Evolutionary conservation across 75 land plant genomes (phyloP), one percentile per base, ranked within the genome.

Genomic region (Gnetum montanum): DNA sequence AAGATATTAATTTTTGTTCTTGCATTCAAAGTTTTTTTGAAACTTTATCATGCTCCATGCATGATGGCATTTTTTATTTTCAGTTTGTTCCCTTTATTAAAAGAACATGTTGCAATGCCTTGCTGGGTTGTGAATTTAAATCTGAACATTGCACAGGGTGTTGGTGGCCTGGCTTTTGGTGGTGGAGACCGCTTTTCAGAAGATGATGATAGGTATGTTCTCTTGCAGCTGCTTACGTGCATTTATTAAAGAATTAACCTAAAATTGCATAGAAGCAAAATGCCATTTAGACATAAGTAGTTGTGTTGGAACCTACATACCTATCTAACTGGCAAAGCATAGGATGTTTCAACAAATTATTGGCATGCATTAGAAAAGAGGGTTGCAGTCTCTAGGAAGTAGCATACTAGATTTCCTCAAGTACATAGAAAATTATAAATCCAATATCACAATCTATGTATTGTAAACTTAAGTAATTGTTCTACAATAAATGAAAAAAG

Each of bases 131-230:
- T 52, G n/a, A 24, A 4, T 38, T 5, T 37, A 8, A 26, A 22
- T 43, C 13, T 10, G n/a, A 38, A 31, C 24, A 19, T 30, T 28
- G 40, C 62, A 73, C 84, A 94, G 98, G 98, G 96, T 11, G 86
- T 94, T 58, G 90, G 89, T 45, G 91, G 88, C 26, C 64, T 83
- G 41, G 85, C 90, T 31, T 94, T 94, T 75, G 88, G 98, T 30
- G 81, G 70, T 68, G 90, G 75, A 10, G 72, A 82, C 54, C 66
- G 62, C n/a, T 31, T 75, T 24, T 56, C 66, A 22, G 70, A 82
- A 47, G 77, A 56, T 70, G 96, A 85, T 58, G 98, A 94, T 62
- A 88, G 98, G 98, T 89, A 77, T 60, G 8, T 15, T n/a, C 11
- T 38, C 15, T n/a, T 38, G 41, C 41, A 38, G n/a, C n/a, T n/a